Evolutionary conservation across 805 yeast genomes (phyloP).

Genomic region (Candida andamanensis): DNA sequence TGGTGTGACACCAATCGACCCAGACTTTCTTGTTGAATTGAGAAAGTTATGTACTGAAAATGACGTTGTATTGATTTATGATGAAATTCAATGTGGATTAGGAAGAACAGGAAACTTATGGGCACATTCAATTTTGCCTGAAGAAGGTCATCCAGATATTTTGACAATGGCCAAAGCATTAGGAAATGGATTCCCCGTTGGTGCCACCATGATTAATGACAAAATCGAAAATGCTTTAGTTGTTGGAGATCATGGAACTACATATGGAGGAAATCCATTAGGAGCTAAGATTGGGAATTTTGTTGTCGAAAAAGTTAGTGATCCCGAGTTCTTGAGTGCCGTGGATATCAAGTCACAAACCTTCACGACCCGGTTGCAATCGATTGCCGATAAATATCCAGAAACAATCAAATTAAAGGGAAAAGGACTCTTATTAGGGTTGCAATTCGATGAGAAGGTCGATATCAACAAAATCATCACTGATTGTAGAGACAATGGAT

Average conservation of each 20-base stretch:
- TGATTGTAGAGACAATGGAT: conserved; percentile 72
- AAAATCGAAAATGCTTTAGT: conserved; percentile 64
- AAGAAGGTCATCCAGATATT: conserved; percentile 89
- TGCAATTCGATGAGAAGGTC: conserved; percentile 54
- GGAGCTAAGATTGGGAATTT: conserved; percentile 77
- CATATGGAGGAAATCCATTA: conserved; percentile 95
- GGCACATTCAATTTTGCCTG: conserved; percentile 79
- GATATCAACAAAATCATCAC: conserved; percentile 62
- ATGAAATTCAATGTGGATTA: conserved; percentile 95
- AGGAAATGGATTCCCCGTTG: conserved; percentile 95
- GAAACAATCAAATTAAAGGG: conserved; percentile 74
- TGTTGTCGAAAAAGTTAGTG: conserved; percentile 65
- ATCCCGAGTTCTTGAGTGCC: conserved; percentile 50
- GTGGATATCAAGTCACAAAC: conserved; percentile 60
- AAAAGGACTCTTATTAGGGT: conserved; percentile 80
- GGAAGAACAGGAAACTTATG: conserved; percentile 90
- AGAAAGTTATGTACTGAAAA: conserved; percentile 62
- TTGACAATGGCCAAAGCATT: conserved; percentile 92
- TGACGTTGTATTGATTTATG: conserved; percentile 77
- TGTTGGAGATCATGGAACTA: conserved; percentile 97
- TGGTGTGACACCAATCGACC: conserved; percentile 69
- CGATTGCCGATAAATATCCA: conserved; percentile 52
- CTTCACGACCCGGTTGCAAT: conserved; percentile 46
- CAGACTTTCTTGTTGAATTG: conserved; percentile 61
- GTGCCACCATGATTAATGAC: conserved; percentile 86